Percentiles rank a stretch among this genome's conserved stretches.
Evolutionary conservation across 1,139 yeast species (phyloP).

Genomic region (Candida sojae): DNA sequence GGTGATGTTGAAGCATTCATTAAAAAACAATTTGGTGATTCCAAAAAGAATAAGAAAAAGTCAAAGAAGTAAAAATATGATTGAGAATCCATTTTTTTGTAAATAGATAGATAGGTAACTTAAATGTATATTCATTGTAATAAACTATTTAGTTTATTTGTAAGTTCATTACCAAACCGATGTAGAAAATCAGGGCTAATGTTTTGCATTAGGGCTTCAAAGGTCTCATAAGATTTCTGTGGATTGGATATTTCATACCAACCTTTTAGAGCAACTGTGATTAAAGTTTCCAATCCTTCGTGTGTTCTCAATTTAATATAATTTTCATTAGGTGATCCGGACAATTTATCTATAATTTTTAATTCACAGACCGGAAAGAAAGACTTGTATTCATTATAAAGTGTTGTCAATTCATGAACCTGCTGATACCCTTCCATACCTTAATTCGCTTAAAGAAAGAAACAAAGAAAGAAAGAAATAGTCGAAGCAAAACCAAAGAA

Average conservation of each 20-base stretch:
- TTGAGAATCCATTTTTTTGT: neutral
- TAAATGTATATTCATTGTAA: slow-evolving; percentile 5
- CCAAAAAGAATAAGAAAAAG: slow-evolving; percentile 8
- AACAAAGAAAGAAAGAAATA: neutral
- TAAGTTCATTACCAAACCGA: slow-evolving; percentile 31
- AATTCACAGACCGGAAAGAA: slow-evolving; percentile 28
- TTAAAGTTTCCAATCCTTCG: slow-evolving; percentile 22
- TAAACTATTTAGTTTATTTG: slow-evolving; percentile 21
- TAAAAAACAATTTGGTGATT: slow-evolving; percentile 19
- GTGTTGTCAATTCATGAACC: slow-evolving; percentile 25
- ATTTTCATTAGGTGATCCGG: slow-evolving; percentile 4
- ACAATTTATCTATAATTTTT: slow-evolving; percentile 3
- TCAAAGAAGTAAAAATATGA: neutral
- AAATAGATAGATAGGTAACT: slow-evolving; percentile 1
- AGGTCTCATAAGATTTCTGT: slow-evolving; percentile 32
- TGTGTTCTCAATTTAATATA: slow-evolving; percentile 11
- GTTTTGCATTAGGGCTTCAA: slow-evolving; percentile 46
- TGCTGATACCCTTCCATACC: slow-evolving; percentile 20
- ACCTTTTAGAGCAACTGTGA: slow-evolving; percentile 34
- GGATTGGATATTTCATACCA: slow-evolving; percentile 28
- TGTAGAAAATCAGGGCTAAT: slow-evolving; percentile 32
- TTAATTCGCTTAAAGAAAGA: neutral
- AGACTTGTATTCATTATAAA: slow-evolving; percentile 27
- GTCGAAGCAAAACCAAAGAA: no score
- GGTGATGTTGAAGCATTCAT: slow-evolving; percentile 59